Base-by-base conservation (phyloP, 371 early-diverging fungal species). In the Dichotomocladium elegans region DNA sequence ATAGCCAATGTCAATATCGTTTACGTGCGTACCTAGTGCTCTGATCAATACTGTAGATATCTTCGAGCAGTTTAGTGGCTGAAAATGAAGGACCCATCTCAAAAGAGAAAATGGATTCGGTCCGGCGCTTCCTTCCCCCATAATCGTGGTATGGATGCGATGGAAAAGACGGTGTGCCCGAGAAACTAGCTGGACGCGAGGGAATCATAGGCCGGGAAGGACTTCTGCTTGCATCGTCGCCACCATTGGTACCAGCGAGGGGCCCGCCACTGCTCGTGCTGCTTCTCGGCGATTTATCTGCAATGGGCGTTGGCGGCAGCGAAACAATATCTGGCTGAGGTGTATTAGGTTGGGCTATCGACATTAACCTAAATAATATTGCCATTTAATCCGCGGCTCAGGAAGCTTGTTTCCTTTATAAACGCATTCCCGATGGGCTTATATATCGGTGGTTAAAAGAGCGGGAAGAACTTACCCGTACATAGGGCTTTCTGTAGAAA, bases 11-110 rank as follows among this genome's bases (percentile, higher is more conserved):
- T 47, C 17, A 41, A 46, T 17, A 24, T 49, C 14, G 4, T 17
- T 44, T n/a, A 41, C 22, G 26, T 31, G 9, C 33, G 51, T 74
- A 71, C 76, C 64, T 53, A 44, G 70, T 72, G 1, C 70, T 62
- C 57, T 72, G 70, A 55, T 76, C 77, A 31, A 67, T 63, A 31
- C 68, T 70, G 58, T 58, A 70, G 47, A 76, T 44, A 21, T 76
- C 73, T 2, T 66, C 46, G 11, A 55, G 31, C 29, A 70, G 72
- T 30, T 72, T 76, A 35, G 77, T 76, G 17, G 63, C 35, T 15
- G 64, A 68, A 33, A 76, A 76, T 3, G 62, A 59, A 24, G 77
- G 77, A 8, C 77, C 77, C 9, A 73, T 63, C 53, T 76, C 77
- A 51, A 72, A 72, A 3, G 72, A 61, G 52, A 72, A 72, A 61